Base-by-base conservation (phyloP, 23 red algal genomes). In the Gracilariopsis chorda region DNA sequence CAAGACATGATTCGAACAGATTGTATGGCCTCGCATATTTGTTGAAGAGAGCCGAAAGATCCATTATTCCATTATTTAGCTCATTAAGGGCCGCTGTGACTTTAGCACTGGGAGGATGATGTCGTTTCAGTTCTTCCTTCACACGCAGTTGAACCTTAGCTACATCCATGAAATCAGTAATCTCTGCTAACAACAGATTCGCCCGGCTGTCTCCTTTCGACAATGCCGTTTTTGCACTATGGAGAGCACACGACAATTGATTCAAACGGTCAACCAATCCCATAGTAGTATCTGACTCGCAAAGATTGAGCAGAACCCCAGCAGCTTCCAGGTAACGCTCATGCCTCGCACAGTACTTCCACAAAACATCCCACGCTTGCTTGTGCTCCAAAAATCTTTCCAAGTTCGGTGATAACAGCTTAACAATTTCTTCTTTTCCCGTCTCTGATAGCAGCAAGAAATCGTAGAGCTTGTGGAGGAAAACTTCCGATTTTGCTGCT, bases 131-230 rank as follows among this genome's bases (percentile, higher is more conserved):
- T 46, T 97, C 95, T 48, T 97, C 86, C 65, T 80, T 75, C 32
- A 78, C 45, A 43, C 95, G 84, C 43, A 93, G 48, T 55, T 97
- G 95, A 8, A 97, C 82, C 47, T 89, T 88, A 8, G 95, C 95
- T 13, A 97, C 95, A 63, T 97, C 95, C 60, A 97, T 41, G 82
- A 51, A 84, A 36, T 97, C 95, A 7, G 72, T 49, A 45, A 97
- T 80, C 73, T 97, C 95, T 17, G 78, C 84, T 0, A 86, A 47
- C 28, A 97, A 49, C 7, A 57, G 49, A 59, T 52, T 57, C 42
- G 93, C 69, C 34, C 88, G 47, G 35, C 46, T 88, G 62, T 97
- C 95, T 19, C 82, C 95, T 34, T 87, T 82, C 5, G 55, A 77
- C 1, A 68, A 34, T 42, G 88, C 95, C 20, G 88, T 88, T 47